Evolutionary conservation across 2,329 filamentous ascomycete species (phyloP).

Genomic region (Fusarium robinianum): DNA sequence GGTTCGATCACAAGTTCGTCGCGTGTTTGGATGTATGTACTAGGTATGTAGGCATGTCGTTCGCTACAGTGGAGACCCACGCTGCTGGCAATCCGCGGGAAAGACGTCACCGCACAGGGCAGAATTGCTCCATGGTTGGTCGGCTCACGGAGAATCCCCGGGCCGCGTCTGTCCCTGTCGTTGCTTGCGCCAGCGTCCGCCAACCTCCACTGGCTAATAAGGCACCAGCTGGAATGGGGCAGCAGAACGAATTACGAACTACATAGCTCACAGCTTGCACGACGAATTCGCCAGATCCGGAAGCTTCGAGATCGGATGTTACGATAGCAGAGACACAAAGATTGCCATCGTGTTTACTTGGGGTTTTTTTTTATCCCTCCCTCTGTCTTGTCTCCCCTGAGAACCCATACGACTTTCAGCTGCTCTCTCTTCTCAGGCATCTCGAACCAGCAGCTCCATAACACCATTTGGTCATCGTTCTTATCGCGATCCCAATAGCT

Average conservation of each 20-base stretch:
- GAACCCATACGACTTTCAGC: background rate
- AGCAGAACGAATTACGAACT: constrained; percentile 33
- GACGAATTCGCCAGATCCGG: constrained; percentile 17
- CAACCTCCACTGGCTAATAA: constrained; percentile 28
- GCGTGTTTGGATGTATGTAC: constrained; percentile 12
- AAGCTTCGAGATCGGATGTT: background rate
- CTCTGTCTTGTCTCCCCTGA: too few relatives aligned
- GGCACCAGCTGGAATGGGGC: constrained; percentile 24
- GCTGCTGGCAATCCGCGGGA: constrained; percentile 16
- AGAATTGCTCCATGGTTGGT: constrained; percentile 7
- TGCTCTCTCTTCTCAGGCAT: too few relatives aligned
- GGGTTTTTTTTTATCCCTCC: background rate
- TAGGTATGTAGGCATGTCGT: too few relatives aligned
- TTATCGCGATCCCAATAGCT: constrained; percentile 27
- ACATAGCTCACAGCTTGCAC: constrained; percentile 34
- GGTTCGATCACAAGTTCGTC: too few relatives aligned
- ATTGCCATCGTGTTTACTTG: background rate
- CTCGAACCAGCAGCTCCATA: constrained; percentile 28
- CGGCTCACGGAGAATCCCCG: constrained; percentile 38
- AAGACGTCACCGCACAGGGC: constrained; percentile 34
- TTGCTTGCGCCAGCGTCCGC: constrained; percentile 24
- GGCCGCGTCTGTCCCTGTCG: constrained; percentile 30
- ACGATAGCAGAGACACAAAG: constrained; percentile 1
- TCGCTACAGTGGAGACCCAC: constrained; percentile 8
- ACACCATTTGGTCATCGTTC: constrained; percentile 23